These are phyloP conservation scores for Cydonia oblonga DNA, from an alignment of 331 rosid species.

Conservation along the genomic window DNA sequence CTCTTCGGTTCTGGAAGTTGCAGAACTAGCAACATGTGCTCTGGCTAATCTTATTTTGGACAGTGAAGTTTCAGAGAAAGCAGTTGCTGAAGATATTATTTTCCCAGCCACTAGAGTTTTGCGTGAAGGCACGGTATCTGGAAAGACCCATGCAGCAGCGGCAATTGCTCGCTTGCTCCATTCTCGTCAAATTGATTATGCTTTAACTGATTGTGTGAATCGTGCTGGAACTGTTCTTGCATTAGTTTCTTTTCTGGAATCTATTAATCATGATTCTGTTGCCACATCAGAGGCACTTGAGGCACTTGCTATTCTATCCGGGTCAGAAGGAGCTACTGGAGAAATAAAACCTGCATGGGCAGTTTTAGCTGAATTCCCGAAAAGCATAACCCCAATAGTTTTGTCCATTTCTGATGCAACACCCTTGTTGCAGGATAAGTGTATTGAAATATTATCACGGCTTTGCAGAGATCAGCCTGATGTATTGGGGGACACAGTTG, in stretches of 20 bases:
- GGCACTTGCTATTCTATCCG: constrained; percentile 86
- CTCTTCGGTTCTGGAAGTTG: constrained; percentile 69
- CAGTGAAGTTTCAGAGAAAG: constrained; percentile 59
- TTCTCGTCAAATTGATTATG: constrained; percentile 51
- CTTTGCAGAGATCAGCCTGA: constrained; percentile 74
- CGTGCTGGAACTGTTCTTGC: constrained; percentile 84
- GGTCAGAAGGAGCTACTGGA: constrained; percentile 46
- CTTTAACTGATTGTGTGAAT: constrained; percentile 70
- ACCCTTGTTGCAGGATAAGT: constrained; percentile 74
- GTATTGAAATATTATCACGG: constrained; percentile 75
- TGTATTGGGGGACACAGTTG: constrained; percentile 60
- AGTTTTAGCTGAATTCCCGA: constrained; percentile 73
- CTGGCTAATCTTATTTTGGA: constrained; percentile 89
- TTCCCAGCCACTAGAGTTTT: constrained; percentile 84
- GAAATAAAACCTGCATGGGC: constrained; percentile 77
- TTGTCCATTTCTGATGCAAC: constrained; percentile 59
- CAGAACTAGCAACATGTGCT: constrained; percentile 77
- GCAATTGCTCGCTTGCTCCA: constrained; percentile 82
- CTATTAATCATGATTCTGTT: constrained; percentile 52
- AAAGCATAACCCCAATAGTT: constrained; percentile 75
- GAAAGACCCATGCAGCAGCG: constrained; percentile 89
- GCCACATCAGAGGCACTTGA: constrained; percentile 77
- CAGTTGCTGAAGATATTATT: constrained; percentile 65
- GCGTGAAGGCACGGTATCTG: constrained; percentile 64
- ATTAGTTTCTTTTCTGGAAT: constrained; percentile 72